Conservation (phyloP, 2,329 filamentous ascomycete genomes). For the Fusarium denticulatum region DNA sequence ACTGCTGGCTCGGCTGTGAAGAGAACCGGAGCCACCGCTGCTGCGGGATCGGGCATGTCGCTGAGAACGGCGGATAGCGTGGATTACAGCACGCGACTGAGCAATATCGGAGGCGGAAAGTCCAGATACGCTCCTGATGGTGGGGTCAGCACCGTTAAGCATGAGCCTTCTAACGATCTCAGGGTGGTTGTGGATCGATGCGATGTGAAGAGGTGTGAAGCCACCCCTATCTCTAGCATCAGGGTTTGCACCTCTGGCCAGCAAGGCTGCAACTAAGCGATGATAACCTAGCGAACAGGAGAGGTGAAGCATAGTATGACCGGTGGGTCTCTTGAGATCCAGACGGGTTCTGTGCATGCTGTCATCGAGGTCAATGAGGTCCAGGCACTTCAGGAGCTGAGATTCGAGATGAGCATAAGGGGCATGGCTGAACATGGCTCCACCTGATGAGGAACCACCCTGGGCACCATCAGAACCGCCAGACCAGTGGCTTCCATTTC, state of each 20-base stretch:
- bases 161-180: conserved; percentile 82
- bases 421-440: conserved; percentile 56
- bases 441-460: conserved; percentile 53
- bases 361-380: conserved; percentile 81
- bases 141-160: conserved; percentile 76
- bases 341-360: conserved; percentile 73
- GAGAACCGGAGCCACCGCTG: conserved; percentile 68
- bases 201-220: conserved; percentile 84
- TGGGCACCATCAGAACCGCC: conserved; percentile 53
- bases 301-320: conserved; percentile 84
- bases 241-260: conserved; percentile 81
- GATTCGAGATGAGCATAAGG: conserved; percentile 67
- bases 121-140: conserved; percentile 73
- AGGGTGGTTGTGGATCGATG: conserved; percentile 77
- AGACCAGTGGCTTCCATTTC: conserved; percentile 56
- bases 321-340: conserved; percentile 71
- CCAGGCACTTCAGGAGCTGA: conserved; percentile 77
- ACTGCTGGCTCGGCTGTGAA: conserved; percentile 72
- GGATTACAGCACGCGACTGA: conserved; percentile 70
- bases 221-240: conserved; percentile 80
- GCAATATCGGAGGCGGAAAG: conserved; percentile 78
- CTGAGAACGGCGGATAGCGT: conserved; percentile 69
- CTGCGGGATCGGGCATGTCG: conserved; percentile 74
- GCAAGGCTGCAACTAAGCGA: conserved; percentile 78
- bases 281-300: conserved; percentile 79